Evolutionary conservation across 345 rosid genomes (phyloP).

Genomic region (Salix purpurea): DNA sequence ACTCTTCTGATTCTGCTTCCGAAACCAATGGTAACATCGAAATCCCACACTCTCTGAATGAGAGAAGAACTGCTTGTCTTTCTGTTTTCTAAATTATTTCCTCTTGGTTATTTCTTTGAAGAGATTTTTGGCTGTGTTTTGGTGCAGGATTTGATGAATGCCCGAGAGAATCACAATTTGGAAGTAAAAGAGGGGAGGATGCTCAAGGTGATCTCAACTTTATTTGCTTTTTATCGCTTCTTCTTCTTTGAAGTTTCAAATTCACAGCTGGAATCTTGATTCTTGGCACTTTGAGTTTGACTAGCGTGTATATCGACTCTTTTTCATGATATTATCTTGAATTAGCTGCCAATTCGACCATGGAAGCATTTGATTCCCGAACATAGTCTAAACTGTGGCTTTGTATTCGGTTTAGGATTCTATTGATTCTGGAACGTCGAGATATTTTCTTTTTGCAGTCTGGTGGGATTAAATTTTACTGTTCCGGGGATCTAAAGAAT

Average conservation of each 20-base stretch:
- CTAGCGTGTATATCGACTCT: not conserved
- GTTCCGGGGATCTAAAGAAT: not conserved
- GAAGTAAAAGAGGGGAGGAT: constrained; percentile 27
- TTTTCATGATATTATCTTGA: not conserved
- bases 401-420: not conserved
- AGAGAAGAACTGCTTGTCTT: not conserved
- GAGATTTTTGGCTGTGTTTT: not conserved
- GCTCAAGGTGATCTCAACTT: constrained; percentile 25
- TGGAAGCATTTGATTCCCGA: not conserved
- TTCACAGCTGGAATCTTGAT: not conserved
- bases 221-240: not conserved
- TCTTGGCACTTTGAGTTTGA: not conserved
- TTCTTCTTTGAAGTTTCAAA: not conserved
- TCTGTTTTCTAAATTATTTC: too few relatives aligned
- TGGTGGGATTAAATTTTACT: not conserved
- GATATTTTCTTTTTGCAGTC: not conserved
- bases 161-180: constrained; percentile 24
- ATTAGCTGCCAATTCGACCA: not conserved
- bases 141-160: constrained; percentile 20
- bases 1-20: constrained; percentile 35
- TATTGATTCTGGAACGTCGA: constrained; percentile 1
- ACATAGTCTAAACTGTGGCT: not conserved
- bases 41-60: not conserved
- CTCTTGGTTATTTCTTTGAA: not conserved
- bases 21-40: constrained; percentile 41